Evolutionary conservation across 148 eudicot species (phyloP).

Genomic region (Suaeda aralocaspica): DNA sequence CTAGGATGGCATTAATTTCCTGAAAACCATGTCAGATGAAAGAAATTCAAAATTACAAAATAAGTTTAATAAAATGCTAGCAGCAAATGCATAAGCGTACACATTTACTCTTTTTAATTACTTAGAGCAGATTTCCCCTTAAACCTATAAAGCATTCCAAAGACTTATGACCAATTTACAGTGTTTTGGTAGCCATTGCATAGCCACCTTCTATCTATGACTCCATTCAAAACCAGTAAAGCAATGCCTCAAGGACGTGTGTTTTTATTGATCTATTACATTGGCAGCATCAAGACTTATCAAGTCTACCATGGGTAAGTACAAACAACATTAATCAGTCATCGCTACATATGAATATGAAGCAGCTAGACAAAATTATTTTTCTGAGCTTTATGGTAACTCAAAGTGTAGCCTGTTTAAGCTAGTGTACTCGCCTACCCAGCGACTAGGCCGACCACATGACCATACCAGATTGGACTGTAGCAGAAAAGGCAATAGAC

Average conservation of each 20-base stretch:
- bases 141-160: background rate
- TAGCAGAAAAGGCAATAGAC: background rate
- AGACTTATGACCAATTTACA: background rate
- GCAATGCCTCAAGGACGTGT: background rate
- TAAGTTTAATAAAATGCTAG: background rate
- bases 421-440: no score
- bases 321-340: background rate
- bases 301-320: background rate
- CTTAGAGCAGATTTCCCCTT: no score
- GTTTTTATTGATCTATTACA: background rate
- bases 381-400: no score
- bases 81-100: background rate
- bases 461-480: background rate
- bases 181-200: background rate
- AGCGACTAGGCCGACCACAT: background rate
- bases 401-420: no score
- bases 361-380: background rate
- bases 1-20: conserved; percentile 88
- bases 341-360: background rate
- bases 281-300: background rate
- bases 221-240: background rate
- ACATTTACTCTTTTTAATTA: no score
- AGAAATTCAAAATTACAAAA: background rate
- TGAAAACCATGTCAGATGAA: conserved; percentile 25
- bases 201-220: background rate